phyloP scores from a whole-genome alignment of 2,329 filamentous ascomycete genomes.

The Domatiomyces globalis region DNA sequence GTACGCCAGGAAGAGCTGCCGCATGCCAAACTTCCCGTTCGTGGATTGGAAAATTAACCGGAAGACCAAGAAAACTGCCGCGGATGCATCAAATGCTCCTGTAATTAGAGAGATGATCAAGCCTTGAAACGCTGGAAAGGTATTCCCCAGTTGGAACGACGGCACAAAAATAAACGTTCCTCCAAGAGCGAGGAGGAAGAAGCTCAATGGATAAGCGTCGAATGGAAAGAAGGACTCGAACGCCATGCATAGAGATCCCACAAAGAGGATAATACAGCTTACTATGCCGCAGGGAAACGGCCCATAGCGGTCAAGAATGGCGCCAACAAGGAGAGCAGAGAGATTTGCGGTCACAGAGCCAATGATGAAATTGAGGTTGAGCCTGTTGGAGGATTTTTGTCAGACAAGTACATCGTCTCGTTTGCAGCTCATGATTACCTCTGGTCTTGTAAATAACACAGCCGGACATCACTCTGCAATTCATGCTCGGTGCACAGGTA shows the following conservation, averaged over 20 bases:
- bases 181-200: conserved; percentile 60
- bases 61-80: conserved; percentile 63
- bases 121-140: conserved; percentile 61
- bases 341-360: conserved; percentile 81
- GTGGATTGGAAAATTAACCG: conserved; percentile 54
- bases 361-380: conserved; percentile 86
- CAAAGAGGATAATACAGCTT: conserved; percentile 50
- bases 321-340: conserved; percentile 67
- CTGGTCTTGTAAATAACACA: conserved; percentile 44
- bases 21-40: conserved; percentile 27
- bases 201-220: conserved; percentile 60
- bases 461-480: conserved; percentile 32
- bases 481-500: conserved; percentile 45
- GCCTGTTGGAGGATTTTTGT: conserved; percentile 21
- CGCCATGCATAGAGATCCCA: conserved; percentile 58
- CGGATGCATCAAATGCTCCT: conserved; percentile 69
- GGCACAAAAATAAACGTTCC: conserved; percentile 71
- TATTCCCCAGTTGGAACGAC: conserved; percentile 69
- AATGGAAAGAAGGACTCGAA: conserved; percentile 50
- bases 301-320: conserved; percentile 68
- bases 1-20: conserved; percentile 57
- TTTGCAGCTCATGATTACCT: conserved; percentile 21
- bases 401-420: background rate
- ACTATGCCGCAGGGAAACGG: conserved; percentile 62
- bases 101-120: conserved; percentile 65